Evolutionary conservation across 192 early-diverging fungal genomes (phyloP).

Genomic region (Thoreauomyces humboldtii): DNA sequence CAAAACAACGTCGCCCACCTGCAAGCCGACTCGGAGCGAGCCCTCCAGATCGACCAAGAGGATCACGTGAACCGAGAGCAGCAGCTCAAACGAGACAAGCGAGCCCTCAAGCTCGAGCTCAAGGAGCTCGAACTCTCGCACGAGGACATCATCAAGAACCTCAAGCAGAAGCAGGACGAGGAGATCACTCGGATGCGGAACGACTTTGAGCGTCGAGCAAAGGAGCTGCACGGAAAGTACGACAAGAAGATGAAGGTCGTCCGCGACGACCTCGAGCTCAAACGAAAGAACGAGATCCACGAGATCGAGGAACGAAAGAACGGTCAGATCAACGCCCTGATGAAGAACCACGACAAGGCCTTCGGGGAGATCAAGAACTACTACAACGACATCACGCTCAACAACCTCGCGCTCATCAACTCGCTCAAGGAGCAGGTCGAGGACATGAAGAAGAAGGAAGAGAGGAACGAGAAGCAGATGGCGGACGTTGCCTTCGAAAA

Average conservation of each 20-base stretch:
- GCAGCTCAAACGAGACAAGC: slow-evolving; percentile 62
- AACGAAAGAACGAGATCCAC: slow-evolving; percentile 66
- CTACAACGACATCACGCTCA: slow-evolving; percentile 69
- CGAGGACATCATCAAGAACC: slow-evolving; percentile 60
- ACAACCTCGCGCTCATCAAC: slow-evolving; percentile 65
- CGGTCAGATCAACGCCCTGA: slow-evolving; percentile 64
- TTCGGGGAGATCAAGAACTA: slow-evolving; percentile 71
- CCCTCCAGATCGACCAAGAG: slow-evolving; percentile 54
- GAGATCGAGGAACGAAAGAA: slow-evolving; percentile 71
- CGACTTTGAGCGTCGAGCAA: slow-evolving; percentile 59
- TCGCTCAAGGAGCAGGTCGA: slow-evolving; percentile 70
- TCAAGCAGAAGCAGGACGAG: slow-evolving; percentile 57
- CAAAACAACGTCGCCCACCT: slow-evolving; percentile 68
- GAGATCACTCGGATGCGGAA: slow-evolving; percentile 52
- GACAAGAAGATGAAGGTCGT: slow-evolving; percentile 64
- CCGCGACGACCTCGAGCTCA: slow-evolving; percentile 60
- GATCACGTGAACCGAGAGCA: slow-evolving; percentile 50
- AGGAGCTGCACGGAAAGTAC: slow-evolving; percentile 60
- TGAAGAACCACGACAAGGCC: slow-evolving; percentile 69
- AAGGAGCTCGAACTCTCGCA: slow-evolving; percentile 64
- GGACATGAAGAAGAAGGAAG: slow-evolving; percentile 71
- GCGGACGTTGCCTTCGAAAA: slow-evolving; percentile 63
- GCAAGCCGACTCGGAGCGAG: slow-evolving; percentile 59
- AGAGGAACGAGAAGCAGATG: slow-evolving; percentile 68
- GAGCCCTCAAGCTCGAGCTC: slow-evolving; percentile 60